These are phyloP conservation scores for Saitozyma podzolica DNA, from an alignment of 768 basidiomycete species.

Conservation along the genomic window DNA sequence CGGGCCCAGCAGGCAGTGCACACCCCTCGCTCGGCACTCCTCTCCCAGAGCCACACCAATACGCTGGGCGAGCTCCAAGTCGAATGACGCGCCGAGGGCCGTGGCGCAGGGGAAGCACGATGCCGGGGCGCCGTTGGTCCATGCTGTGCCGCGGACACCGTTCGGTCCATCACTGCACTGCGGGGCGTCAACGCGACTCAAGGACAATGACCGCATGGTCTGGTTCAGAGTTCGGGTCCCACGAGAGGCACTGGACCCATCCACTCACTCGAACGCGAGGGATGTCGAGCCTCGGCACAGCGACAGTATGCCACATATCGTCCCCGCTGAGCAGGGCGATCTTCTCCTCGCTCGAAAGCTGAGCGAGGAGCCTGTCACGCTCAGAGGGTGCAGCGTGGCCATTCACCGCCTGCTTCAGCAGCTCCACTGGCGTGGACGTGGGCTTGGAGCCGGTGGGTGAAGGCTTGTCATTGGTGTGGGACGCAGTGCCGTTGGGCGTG, in stretches of 20 bases:
- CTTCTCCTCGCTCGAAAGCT: slow-evolving; percentile 37
- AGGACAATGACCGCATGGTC: neutral
- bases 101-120: slow-evolving; percentile 65
- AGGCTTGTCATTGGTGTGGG: too few relatives aligned
- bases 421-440: too few relatives aligned
- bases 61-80: slow-evolving; percentile 57
- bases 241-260: too few relatives aligned
- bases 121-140: slow-evolving; percentile 62
- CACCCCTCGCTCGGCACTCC: slow-evolving; percentile 60
- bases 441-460: too few relatives aligned
- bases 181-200: slow-evolving; percentile 2
- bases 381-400: neutral
- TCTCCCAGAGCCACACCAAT: slow-evolving; percentile 62
- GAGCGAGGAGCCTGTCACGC: slow-evolving; percentile 13
- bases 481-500: too few relatives aligned
- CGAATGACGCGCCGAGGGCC: slow-evolving; percentile 62
- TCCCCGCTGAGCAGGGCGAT: slow-evolving; percentile 29
- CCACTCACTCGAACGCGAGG: slow-evolving; percentile 31
- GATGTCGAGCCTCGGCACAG: slow-evolving; percentile 26
- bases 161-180: slow-evolving; percentile 35
- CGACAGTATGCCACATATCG: slow-evolving; percentile 41
- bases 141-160: slow-evolving; percentile 33
- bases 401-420: neutral
- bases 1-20: slow-evolving; percentile 63
- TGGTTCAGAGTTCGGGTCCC: neutral